Evolutionary conservation across 179 eudicot species (phyloP).

Genomic region (Drosera spatulata): DNA sequence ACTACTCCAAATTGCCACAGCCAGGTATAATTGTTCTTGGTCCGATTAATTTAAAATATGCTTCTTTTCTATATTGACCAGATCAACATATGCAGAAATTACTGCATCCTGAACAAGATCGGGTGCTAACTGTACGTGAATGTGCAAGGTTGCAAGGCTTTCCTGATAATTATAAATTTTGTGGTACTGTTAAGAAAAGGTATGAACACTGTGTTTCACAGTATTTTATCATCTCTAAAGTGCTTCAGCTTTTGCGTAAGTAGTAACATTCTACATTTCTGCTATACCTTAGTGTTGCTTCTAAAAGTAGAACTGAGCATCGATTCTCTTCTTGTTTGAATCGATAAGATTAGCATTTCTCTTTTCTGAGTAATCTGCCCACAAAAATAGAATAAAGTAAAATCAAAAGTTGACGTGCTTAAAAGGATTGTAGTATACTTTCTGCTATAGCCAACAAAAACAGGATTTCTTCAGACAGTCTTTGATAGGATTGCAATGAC

Average conservation of each 20-base stretch:
- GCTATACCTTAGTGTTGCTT: background rate
- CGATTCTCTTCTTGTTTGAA: no score
- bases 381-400: no score
- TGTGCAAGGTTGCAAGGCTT: slow-evolving; percentile 45
- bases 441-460: no score
- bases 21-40: slow-evolving; percentile 17
- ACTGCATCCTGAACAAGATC: slow-evolving; percentile 41
- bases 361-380: no score
- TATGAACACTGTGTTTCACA: background rate
- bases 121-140: slow-evolving; percentile 36
- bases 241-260: background rate
- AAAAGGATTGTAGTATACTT: no score
- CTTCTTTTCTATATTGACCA: background rate
- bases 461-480: no score
- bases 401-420: no score
- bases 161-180: slow-evolving; percentile 35
- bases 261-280: background rate
- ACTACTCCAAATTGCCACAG: slow-evolving; percentile 30
- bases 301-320: no score
- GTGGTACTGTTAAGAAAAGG: slow-evolving; percentile 38
- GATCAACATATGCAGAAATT: slow-evolving; percentile 14
- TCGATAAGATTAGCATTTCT: no score
- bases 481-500: no score
- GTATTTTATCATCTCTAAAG: background rate
- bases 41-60: background rate